Base-by-base conservation (phyloP, 768 basidiomycete genomes). In the Rhodosporidiobolus odoratus region DNA sequence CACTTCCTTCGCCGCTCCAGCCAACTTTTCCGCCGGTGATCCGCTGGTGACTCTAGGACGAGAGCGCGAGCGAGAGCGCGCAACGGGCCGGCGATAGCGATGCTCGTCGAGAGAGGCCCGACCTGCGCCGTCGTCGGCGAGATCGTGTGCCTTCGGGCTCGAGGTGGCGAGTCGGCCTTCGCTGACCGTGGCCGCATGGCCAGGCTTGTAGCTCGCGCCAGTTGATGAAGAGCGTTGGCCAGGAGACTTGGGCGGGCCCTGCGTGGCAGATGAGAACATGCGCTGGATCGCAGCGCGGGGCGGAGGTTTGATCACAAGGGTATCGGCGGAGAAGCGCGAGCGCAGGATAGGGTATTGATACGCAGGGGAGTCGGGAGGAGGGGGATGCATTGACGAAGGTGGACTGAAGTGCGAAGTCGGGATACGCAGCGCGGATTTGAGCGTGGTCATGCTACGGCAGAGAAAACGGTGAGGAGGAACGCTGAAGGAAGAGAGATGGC, bases 281-380 rank as follows among this genome's bases (percentile, higher is more conserved):
- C 69, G 52, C 54, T 66, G 57, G 32, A 71, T 47, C 1, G 63
- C 30, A 13, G 65, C 25, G 25, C 60, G 59, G 7, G 56, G 45
- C 2, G 69, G 65, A 9, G 65, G 56, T 27, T 53, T 61, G 47
- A 58, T 57, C 37, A 58, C 40, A 56, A 71, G 69, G 12, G 69
- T 71, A 4, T 71, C 69, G 60, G 69, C 65, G 15, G 69, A 71
- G 61, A 71, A 71, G 54, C 69, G 69, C 17, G 69, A 71, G 10
- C n/a, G 47, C 9, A 66, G 48, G 30, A 16, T 19, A 12, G 25
- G 45, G 32, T 45, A 45, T 19, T 67, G 32, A 9, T 43, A 35
- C 12, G 38, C 16, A 7, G 52, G 30, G 8, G 62, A 57, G 4
- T 57, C 50, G 5, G 61, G 50, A 16, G 52, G 52, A 1, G 71